Base-by-base conservation (phyloP, 2,329 filamentous ascomycete species). In the Fusarium sulawesiense region DNA sequence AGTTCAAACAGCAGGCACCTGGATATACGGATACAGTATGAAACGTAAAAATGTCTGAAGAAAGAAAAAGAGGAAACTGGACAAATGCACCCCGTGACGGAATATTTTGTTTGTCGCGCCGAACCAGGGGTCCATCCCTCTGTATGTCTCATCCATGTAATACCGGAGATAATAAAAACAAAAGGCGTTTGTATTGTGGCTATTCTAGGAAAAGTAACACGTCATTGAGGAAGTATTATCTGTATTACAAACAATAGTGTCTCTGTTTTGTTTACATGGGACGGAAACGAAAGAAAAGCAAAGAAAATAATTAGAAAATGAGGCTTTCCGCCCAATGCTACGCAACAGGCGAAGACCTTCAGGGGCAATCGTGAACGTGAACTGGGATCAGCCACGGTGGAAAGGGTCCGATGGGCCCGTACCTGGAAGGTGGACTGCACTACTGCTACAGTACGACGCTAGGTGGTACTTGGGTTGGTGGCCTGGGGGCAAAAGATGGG, bases 321-420 rank as follows among this genome's bases (percentile, higher is more conserved):
- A 70, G 58, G 68, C 68, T 64, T 57, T 32, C 25, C 44, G 27
- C 30, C 54, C 44, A 11, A 49, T 30, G 41, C 7, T 23, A 53
- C 41, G 32, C 23, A 30, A 45, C 49, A 51, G 32, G 34, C 30
- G 44, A 29, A 30, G 27, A 62, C 32, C 27, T 54, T 70, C 58
- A 71, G 68, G 68, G 67, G 55, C 47, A 51, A 51, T 55, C 44
- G 34, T 37, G 34, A 37, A 37, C 18, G 34, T 45, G 4, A 30
- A 61, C 61, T 50, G 30, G 56, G 68, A 58, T 64, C 53, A 56
- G 51, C 29, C 20, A 48, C 66, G 61, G 47, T 48, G 47, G 51
- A 55, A 44, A 47, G 53, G 61, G 32, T 51, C 60, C 56, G 49
- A 37, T 6, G 34, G 34, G 34, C 57, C 45, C 23, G 29, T 53